Evolutionary conservation across 805 yeast genomes (phyloP).

Genomic region (Monosporozyma siamensis): DNA sequence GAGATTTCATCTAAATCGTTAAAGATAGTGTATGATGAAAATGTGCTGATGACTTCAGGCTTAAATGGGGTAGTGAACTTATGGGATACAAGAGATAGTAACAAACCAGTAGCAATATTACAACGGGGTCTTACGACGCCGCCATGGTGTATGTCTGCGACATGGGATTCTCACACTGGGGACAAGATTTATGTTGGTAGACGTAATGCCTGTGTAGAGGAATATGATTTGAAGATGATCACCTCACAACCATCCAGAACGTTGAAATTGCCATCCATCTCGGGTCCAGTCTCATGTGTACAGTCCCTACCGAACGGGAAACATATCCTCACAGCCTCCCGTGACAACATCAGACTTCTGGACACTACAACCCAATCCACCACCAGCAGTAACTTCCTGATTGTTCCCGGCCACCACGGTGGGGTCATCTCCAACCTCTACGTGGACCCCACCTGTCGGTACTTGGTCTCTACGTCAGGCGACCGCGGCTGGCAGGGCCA

Average conservation of each 20-base stretch:
- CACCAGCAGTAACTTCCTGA: slow-evolving; percentile 58
- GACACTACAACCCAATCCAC: slow-evolving; percentile 38
- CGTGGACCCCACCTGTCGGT: slow-evolving; percentile 81
- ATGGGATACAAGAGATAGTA: slow-evolving; percentile 65
- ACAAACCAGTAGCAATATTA: slow-evolving; percentile 36
- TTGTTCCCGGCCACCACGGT: slow-evolving; percentile 95
- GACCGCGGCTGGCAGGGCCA: slow-evolving; percentile 91
- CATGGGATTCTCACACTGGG: slow-evolving; percentile 63
- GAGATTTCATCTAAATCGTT: slow-evolving; percentile 22
- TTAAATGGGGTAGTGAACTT: slow-evolving; percentile 73
- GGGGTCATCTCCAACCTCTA: slow-evolving; percentile 69
- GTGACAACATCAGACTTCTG: slow-evolving; percentile 81
- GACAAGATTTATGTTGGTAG: slow-evolving; percentile 74
- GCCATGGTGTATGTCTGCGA: slow-evolving; percentile 88
- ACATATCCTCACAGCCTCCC: slow-evolving; percentile 79
- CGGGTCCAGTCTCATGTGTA: slow-evolving; percentile 84
- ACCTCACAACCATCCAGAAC: slow-evolving; percentile 44
- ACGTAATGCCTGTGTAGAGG: slow-evolving; percentile 81
- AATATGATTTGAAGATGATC: slow-evolving; percentile 51
- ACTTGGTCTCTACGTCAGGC: slow-evolving; percentile 86
- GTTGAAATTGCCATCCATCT: slow-evolving; percentile 70
- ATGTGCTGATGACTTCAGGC: slow-evolving; percentile 66
- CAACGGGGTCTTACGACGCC: slow-evolving; percentile 59
- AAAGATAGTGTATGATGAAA: slow-evolving; percentile 30
- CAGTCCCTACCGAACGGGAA: slow-evolving; percentile 70